phyloP scores from a whole-genome alignment of 2,329 filamentous ascomycete species.

The Paramyrothecium sp. region DNA sequence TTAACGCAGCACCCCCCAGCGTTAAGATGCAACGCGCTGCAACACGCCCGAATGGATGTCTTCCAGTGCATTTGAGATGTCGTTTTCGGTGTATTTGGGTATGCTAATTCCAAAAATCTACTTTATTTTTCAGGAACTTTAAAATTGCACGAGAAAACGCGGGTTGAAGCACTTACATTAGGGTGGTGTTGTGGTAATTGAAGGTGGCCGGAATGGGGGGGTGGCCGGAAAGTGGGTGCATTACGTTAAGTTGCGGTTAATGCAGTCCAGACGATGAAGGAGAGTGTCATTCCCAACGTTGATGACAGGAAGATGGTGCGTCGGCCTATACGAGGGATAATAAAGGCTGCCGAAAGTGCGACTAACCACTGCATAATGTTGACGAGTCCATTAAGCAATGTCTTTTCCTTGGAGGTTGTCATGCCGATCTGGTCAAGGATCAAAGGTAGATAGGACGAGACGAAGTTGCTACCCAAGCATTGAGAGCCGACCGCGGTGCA shows the following conservation, averaged over 20 bases:
- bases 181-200: background rate
- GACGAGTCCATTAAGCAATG: constrained; percentile 2
- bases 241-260: background rate
- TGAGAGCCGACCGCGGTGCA: too few species aligned
- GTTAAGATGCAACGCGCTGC: constrained; percentile 1
- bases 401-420: constrained; percentile 4
- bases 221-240: background rate
- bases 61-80: too few species aligned
- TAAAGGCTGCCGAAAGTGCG: background rate
- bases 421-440: constrained; percentile 7
- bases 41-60: too few species aligned
- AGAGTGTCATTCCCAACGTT: background rate
- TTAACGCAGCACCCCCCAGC: constrained; percentile 4
- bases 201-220: background rate
- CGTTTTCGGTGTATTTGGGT: too few species aligned
- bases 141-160: constrained; percentile 1
- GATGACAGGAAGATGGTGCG: constrained; percentile 1
- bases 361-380: constrained; percentile 3
- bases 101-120: too few species aligned
- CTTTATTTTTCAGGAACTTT: background rate
- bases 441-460: too few species aligned
- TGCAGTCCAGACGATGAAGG: constrained; percentile 6
- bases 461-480: too few species aligned
- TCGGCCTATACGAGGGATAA: constrained; percentile 2
- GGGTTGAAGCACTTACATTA: background rate